Base-by-base conservation (phyloP, 352 stramenopile genomes). In the Phytophthora pisi region DNA sequence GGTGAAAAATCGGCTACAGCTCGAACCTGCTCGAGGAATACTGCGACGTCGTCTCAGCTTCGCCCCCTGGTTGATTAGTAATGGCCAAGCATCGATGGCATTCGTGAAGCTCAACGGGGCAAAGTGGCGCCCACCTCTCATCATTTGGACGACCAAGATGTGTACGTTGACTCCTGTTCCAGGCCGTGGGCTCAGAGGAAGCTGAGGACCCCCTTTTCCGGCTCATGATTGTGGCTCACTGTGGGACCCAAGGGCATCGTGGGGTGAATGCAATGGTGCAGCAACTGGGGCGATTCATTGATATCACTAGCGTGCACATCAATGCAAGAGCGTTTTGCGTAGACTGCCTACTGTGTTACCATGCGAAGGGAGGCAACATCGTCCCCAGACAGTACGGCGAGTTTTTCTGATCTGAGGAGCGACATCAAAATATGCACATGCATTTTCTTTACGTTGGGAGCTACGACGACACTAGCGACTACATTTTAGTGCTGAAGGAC, bases 401-500 rank as follows among this genome's bases (percentile, higher is more conserved):
- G 31, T 3, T 57, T 31, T 53, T 49, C 24, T 34, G 57, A 34
- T 50, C 46, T 0, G 36, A 64, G 24, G 24, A 50, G 10, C 31
- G 57, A 1, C 57, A 57, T 43, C 45, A 46, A 24, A 18, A 0
- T 15, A 7, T 56, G 8, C 45, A 55, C 45, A 54, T 54, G 15
- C 30, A 63, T 47, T 50, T 63, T 4, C 42, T 56, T 1, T 30
- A 38, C 40, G 47, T 43, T 36, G 31, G 45, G 11, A 49, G 24
- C 16, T 49, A 49, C 15, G 18, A 63, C 5, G 49, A 6, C 10
- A 54, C 42, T 63, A 46, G 10, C 10, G 45, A 49, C 11, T 63
- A 63, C 30, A 13, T 63, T 2, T 31, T 55, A 9, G 56, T 63
- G 7, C 42, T 63, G 30, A 63, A 63, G 36, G 56, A 63, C 5